Conservation (phyloP, 176 grass and related monocot species). For the Rhipidocladum racemiflorum region DNA sequence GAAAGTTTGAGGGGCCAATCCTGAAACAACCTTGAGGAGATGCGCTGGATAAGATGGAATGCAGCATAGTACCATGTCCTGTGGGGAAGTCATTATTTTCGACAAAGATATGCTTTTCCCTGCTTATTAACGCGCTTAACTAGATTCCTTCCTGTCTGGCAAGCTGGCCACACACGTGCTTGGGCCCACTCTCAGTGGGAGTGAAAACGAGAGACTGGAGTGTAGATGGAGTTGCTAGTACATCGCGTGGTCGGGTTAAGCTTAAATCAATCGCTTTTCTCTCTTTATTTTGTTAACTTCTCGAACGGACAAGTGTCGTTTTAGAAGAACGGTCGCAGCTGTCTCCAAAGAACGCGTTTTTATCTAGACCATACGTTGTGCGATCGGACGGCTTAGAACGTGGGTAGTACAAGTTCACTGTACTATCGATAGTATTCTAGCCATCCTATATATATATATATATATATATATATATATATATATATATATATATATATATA, state of each 20-base stretch:
- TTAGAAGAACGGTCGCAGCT: not conserved
- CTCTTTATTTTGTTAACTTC: not conserved
- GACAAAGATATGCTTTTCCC: not conserved
- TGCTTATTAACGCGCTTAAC: not conserved
- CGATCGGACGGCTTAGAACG: too few species aligned
- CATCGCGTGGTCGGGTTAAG: not conserved
- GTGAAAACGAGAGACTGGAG: not conserved
- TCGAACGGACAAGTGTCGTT: constrained; percentile 30
- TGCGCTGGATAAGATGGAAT: constrained; percentile 26
- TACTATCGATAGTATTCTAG: too few species aligned
- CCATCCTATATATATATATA: too few species aligned
- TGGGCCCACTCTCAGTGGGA: not conserved
- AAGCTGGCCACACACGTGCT: not conserved
- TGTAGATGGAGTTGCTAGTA: not conserved
- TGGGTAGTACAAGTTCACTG: too few species aligned
- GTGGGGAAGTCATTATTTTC: constrained; percentile 9
- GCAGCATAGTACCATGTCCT: not conserved
- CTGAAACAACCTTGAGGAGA: not conserved
- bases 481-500: too few species aligned
- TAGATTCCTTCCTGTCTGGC: not conserved
- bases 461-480: too few species aligned
- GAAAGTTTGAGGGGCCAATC: constrained; percentile 27
- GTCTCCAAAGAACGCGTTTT: too few species aligned
- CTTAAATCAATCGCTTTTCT: constrained; percentile 5
- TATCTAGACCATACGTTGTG: too few species aligned